These are phyloP conservation scores for Crithidia mellificae DNA, from an alignment of 208 protist genomes.

Conservation along the genomic window DNA sequence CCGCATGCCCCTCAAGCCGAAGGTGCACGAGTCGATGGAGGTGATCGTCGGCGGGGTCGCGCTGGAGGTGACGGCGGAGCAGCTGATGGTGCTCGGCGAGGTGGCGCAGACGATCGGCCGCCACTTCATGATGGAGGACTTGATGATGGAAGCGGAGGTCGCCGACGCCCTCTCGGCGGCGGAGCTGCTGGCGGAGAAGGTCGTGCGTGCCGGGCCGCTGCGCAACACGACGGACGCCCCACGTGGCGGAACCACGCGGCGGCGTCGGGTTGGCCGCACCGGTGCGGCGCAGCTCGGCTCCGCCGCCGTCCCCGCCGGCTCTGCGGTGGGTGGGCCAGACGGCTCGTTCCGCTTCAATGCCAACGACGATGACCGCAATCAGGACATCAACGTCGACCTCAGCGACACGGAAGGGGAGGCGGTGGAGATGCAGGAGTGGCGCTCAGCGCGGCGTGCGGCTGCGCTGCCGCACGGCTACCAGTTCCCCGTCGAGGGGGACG, in stretches of 20 bases:
- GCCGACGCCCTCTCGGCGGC: constrained; percentile 55
- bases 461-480: background rate
- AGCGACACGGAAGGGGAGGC: background rate
- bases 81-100: constrained; percentile 54
- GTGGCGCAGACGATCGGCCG: constrained; percentile 39
- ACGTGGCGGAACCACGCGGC: constrained; percentile 5
- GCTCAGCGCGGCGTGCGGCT: constrained; percentile 12
- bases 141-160: constrained; percentile 51
- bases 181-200: constrained; percentile 62
- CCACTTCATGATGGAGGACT: constrained; percentile 66
- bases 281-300: background rate
- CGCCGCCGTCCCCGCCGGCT: background rate
- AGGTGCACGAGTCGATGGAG: constrained; percentile 73
- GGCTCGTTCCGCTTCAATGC: background rate
- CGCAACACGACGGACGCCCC: constrained; percentile 16
- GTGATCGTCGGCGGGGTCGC: constrained; percentile 52
- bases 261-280: constrained; percentile 8
- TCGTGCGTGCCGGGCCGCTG: constrained; percentile 24
- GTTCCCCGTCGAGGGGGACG: background rate
- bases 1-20: constrained; percentile 63
- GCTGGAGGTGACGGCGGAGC: constrained; percentile 57
- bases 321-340: background rate
- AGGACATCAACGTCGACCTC: background rate
- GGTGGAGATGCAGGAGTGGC: constrained; percentile 28
- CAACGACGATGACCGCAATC: background rate